A percentile compares a stretch with the other conserved stretches of the same genome.
phyloP scores from a whole-genome alignment of 2,329 filamentous ascomycete species.

The Mycosphaerella sp. region DNA sequence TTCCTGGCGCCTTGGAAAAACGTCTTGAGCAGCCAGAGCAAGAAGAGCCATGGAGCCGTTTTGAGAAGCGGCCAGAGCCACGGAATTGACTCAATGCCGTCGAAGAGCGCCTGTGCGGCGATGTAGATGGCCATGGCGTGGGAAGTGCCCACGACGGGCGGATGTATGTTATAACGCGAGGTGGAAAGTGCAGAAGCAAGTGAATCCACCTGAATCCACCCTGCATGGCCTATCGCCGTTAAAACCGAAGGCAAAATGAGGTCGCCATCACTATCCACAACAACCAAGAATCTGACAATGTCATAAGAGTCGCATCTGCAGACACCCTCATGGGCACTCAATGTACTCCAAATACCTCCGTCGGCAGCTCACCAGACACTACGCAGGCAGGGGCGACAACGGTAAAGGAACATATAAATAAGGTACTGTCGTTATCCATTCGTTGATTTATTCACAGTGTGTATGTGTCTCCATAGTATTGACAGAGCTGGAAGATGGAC shows the following conservation, averaged over 20 bases:
- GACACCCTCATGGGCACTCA: too few relatives aligned
- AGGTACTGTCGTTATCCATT: too few relatives aligned
- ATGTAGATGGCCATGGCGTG: conserved; percentile 57
- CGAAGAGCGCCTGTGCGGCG: conserved; percentile 47
- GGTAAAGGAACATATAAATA: too few relatives aligned
- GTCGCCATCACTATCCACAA: not conserved
- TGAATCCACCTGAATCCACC: not conserved
- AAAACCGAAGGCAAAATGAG: not conserved
- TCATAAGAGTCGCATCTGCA: too few relatives aligned
- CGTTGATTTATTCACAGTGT: too few relatives aligned
- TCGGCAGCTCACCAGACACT: too few relatives aligned
- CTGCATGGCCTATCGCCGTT: not conserved
- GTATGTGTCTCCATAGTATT: too few relatives aligned
- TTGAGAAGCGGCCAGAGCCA: conserved; percentile 40
- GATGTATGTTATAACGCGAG: not conserved
- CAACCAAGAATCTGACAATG: not conserved
- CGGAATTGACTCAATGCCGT: conserved; percentile 49
- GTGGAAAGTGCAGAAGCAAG: not conserved
- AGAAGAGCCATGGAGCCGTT: conserved; percentile 45
- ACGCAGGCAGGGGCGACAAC: too few relatives aligned
- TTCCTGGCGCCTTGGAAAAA: conserved; percentile 74
- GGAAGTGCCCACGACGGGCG: conserved; percentile 1
- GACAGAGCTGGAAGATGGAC: too few relatives aligned
- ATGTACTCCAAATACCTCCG: too few relatives aligned
- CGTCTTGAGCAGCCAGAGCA: conserved; percentile 59